Evolutionary conservation across 2,329 filamentous ascomycete genomes (phyloP), one percentile per base, ranked within the genome.

Genomic region (Colletotrichum shisoi): DNA sequence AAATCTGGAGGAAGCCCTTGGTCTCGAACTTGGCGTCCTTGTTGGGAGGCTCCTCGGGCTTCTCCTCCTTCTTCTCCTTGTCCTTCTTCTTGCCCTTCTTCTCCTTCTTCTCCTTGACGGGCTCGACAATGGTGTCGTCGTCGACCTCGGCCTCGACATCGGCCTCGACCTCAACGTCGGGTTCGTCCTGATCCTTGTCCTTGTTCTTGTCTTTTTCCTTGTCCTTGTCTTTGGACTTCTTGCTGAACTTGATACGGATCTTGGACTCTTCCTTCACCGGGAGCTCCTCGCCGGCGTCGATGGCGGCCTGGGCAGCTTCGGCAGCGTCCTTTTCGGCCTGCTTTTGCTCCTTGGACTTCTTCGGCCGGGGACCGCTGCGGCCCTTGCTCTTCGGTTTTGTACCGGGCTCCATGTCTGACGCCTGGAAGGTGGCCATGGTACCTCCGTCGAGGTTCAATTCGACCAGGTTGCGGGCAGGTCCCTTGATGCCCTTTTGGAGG

Each of bases 1-100:
- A 97, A 65, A 99, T 94, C 77, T 96, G 94, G 74, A 96, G 93
- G 81, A 96, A 99, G 19, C 92, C 93, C 76, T 97, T 96, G 57
- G 93, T 95, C 71, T 92, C 89, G 78, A 92, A 95, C 68, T 85
- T 85, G 68, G 87, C 85, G 67, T 89, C 85, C 24, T 87, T 83
- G 4, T 86, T 84, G 44, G 82, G 80, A 9, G 80, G 78, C 34
- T 84, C 82, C 63, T 84, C 83, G 49, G 77, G 78, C 76, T 81
- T 84, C 61, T 78, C 74, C 63, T 80, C 77, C 45, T 79, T 78
- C 72, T 83, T 79, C 48, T 77, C 76, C 72, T 82, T 81, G 72
- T 81, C 80, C 65, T 79, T 70, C 56, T 77, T 74, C 71, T 72
- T 71, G 62, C 86, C 84, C 71, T 85, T 83, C 8, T 78, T 79